Base-by-base conservation (phyloP, 768 basidiomycete genomes). In the Cystofilobasidium bisporidii region DNA sequence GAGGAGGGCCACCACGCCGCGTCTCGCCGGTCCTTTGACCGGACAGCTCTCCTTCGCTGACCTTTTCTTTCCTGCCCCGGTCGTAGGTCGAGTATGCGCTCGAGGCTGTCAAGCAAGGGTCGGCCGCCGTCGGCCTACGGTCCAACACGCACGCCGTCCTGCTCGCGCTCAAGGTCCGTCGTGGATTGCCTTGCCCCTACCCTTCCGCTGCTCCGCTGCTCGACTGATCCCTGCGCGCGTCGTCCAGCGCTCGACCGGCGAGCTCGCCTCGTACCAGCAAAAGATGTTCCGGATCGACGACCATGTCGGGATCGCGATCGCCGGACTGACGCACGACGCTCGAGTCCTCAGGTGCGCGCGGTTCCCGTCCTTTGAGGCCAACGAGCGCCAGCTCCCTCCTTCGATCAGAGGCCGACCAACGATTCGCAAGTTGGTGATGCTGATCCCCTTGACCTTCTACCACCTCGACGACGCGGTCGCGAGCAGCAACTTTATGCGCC, bases 251-350 rank as follows among this genome's bases (percentile, higher is more conserved):
- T 98, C 96, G 33, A 93, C 91, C 18, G 96, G 96, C 69, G 94
- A 98, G 77, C 83, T 99, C 62, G 93, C 96, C 20, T 91, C 90
- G n/a, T 98, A 98, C 82, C 96, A 99, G 77, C 93, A 98, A 81
- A 98, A 99, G 83, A 89, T 98, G 87, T 96, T 94, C 78, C 84
- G 92, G 75, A 94, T 99, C 85, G 96, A 99, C 75, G 92, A 98
- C 78, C 96, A 99, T 80, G 86, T 96, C 72, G 96, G 96, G n/a
- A 91, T 99, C 74, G 94, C 93, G 59, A 98, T 99, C 76, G 96
- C 96, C 61, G 96, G 96, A n/a, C 80, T 99, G 70, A 99, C 96
- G 12, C 92, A 89, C 56, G 96, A 99, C 81, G 96, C 96, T 53
- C 88, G 96, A 76, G 96, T 98, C 1, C 79, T 99, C 73, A 94